These are phyloP conservation scores for Artemisia argyi DNA, from an alignment of 129 eudicot genomes.

Conservation along the genomic window DNA sequence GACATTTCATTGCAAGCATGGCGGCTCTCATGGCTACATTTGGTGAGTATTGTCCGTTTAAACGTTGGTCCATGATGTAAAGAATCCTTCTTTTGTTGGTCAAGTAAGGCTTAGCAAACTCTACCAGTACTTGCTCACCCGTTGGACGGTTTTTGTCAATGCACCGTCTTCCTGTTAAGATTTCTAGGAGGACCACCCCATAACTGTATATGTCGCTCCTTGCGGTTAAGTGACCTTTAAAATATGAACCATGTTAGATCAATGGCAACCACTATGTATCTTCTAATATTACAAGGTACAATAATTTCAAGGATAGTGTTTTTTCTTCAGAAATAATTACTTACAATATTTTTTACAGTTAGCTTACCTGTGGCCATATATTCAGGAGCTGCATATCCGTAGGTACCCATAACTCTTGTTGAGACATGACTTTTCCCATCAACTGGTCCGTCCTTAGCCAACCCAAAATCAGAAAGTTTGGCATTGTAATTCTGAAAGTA, in stretches of 20 bases:
- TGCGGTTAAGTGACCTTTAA: slow-evolving; percentile 79
- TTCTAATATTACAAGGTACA: no score
- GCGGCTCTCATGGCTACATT: slow-evolving; percentile 57
- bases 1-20: slow-evolving; percentile 67
- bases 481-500: slow-evolving; percentile 67
- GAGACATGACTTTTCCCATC: slow-evolving; percentile 84
- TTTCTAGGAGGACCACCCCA: slow-evolving; percentile 84
- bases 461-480: slow-evolving; percentile 92
- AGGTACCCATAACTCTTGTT: slow-evolving; percentile 86
- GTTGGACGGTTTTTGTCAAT: slow-evolving; percentile 70
- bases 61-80: slow-evolving; percentile 70
- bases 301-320: no score
- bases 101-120: slow-evolving; percentile 75
- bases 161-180: slow-evolving; percentile 75
- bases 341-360: not conserved
- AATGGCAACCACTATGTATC: not conserved
- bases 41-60: slow-evolving; percentile 68
- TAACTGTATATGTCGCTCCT: slow-evolving; percentile 89
- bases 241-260: slow-evolving; percentile 6
- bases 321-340: not conserved
- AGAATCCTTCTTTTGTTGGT: slow-evolving; percentile 58
- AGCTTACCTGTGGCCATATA: slow-evolving; percentile 81
- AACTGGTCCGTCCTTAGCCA: slow-evolving; percentile 87
- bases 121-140: slow-evolving; percentile 68
- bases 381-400: slow-evolving; percentile 97